These are phyloP conservation scores for Parastagonospora nodorum DNA, from an alignment of 2,329 filamentous ascomycete species.

Conservation along the genomic window DNA sequence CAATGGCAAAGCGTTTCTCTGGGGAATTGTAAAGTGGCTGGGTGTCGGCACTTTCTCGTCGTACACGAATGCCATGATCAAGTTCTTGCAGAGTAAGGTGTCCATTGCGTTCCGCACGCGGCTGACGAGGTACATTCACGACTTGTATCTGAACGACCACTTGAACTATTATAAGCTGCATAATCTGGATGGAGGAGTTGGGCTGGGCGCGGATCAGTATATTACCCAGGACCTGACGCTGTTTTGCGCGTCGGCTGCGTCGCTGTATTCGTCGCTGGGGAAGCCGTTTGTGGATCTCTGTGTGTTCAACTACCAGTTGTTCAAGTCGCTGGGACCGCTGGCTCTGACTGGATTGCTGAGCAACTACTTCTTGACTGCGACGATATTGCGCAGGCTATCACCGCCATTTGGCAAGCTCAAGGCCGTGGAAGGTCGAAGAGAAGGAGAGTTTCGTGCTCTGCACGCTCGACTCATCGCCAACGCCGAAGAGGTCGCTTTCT, in stretches of 20 bases:
- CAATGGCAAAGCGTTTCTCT: conserved; percentile 84
- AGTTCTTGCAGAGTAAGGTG: conserved; percentile 96
- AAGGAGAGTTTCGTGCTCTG: conserved; percentile 90
- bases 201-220: conserved; percentile 91
- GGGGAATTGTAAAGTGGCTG: conserved; percentile 93
- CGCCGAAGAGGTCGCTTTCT: conserved; percentile 96
- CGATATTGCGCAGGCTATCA: conserved; percentile 82
- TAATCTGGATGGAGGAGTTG: conserved; percentile 90
- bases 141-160: conserved; percentile 92
- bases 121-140: conserved; percentile 94
- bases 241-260: conserved; percentile 91
- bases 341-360: conserved; percentile 84
- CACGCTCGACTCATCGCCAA: conserved; percentile 94
- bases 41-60: conserved; percentile 91
- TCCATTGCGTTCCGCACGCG: conserved; percentile 97
- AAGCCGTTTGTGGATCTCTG: conserved; percentile 97
- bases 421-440: conserved; percentile 90
- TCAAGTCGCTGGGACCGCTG: conserved; percentile 85
- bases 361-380: conserved; percentile 94
- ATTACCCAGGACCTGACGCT: conserved; percentile 96
- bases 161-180: conserved; percentile 95
- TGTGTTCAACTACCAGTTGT: conserved; percentile 98
- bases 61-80: conserved; percentile 99
- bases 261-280: conserved; percentile 93
- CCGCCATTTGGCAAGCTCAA: conserved; percentile 97